These are phyloP conservation scores for Onygenales sp. DNA, from an alignment of 2,329 filamentous ascomycete species.

Conservation along the genomic window DNA sequence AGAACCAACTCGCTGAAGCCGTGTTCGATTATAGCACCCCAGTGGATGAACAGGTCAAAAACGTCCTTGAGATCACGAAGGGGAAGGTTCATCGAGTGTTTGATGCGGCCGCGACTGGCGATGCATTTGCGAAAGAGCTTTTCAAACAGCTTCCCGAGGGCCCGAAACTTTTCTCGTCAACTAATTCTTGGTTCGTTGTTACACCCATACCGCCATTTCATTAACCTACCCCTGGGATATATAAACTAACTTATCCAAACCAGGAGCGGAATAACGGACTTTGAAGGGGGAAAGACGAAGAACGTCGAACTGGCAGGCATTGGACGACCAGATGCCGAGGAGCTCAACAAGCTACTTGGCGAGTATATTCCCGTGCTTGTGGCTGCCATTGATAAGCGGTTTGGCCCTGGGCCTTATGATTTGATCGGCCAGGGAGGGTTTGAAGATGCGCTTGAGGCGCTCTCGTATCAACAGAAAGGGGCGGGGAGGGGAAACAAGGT, in stretches of 20 bases:
- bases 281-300: conserved; percentile 16
- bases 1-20: conserved; percentile 18
- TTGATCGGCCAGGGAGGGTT: conserved; percentile 15
- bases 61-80: conserved; percentile 17
- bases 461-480: conserved; percentile 14
- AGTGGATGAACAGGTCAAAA: conserved; percentile 17
- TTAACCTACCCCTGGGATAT: neutral
- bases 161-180: conserved; percentile 18
- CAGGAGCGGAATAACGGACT: conserved; percentile 13
- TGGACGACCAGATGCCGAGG: conserved; percentile 13
- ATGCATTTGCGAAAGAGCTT: conserved; percentile 16
- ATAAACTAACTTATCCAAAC: neutral
- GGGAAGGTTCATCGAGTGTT: conserved; percentile 19
- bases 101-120: conserved; percentile 23
- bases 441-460: conserved; percentile 15
- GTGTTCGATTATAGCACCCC: conserved; percentile 23
- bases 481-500: conserved; percentile 15
- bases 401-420: conserved; percentile 14
- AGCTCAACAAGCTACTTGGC: conserved; percentile 13
- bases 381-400: conserved; percentile 12
- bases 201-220: neutral
- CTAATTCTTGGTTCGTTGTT: conserved; percentile 10
- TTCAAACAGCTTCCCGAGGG: conserved; percentile 13
- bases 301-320: conserved; percentile 10
- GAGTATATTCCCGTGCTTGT: conserved; percentile 15